phyloP scores from a whole-genome alignment of 768 basidiomycete genomes.

The Fomitopsis pulvina region DNA sequence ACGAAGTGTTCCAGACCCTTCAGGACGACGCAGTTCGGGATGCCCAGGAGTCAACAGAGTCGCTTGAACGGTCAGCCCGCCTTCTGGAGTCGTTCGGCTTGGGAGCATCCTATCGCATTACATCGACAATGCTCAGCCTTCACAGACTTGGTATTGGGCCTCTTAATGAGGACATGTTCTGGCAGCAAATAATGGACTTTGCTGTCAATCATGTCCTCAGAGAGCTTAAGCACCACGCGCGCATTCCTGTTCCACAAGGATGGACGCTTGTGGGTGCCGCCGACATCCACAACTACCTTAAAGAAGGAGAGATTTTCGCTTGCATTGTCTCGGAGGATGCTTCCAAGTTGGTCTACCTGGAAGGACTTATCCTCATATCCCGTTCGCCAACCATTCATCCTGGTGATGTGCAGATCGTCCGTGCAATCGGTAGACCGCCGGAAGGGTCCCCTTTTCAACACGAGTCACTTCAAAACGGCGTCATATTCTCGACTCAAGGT shows the following conservation, averaged over 20 bases:
- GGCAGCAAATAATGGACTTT: slow-evolving; percentile 44
- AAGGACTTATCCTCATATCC: slow-evolving; percentile 50
- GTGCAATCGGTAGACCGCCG: slow-evolving; percentile 56
- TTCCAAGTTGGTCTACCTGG: slow-evolving; percentile 33
- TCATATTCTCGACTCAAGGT: slow-evolving; percentile 62
- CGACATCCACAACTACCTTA: slow-evolving; percentile 50
- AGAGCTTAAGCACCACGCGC: slow-evolving; percentile 53
- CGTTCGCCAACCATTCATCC: slow-evolving; percentile 67
- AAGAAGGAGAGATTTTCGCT: slow-evolving; percentile 54
- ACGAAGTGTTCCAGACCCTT: slow-evolving; percentile 42
- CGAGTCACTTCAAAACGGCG: slow-evolving; percentile 51
- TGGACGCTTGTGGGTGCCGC: slow-evolving; percentile 71
- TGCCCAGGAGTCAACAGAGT: slow-evolving; percentile 35
- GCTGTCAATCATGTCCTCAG: slow-evolving; percentile 60
- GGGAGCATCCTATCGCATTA: slow-evolving; percentile 47
- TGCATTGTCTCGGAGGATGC: slow-evolving; percentile 42
- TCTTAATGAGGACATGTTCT: slow-evolving; percentile 37
- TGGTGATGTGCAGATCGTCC: slow-evolving; percentile 56
- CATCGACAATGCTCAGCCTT: slow-evolving; percentile 45
- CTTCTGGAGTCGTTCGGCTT: slow-evolving; percentile 53
- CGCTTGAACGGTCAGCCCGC: slow-evolving; percentile 37
- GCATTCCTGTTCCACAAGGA: slow-evolving; percentile 57
- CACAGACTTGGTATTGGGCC: slow-evolving; percentile 39
- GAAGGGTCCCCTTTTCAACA: slow-evolving; percentile 41
- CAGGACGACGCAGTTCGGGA: slow-evolving; percentile 47